These are phyloP conservation scores for Heracleum sosnowskyi DNA, from an alignment of 129 eudicot species.

Conservation along the genomic window DNA sequence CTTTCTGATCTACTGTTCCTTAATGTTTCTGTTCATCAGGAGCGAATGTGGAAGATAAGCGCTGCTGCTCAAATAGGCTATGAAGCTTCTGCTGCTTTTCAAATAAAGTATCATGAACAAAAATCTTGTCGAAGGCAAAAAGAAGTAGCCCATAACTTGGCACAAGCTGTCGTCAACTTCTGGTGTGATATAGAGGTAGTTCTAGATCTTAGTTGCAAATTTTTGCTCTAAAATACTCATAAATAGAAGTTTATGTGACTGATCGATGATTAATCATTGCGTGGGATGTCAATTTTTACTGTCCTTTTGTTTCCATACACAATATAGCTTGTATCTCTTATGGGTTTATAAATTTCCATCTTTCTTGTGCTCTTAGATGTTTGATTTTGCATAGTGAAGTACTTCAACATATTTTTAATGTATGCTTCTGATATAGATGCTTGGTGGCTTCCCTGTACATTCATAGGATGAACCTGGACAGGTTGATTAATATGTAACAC, in stretches of 20 bases:
- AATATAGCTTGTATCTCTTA: neutral
- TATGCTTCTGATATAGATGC: no score
- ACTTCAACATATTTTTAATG: no score
- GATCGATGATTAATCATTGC: neutral
- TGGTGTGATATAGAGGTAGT: neutral
- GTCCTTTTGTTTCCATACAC: no score
- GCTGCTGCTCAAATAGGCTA: constrained; percentile 63
- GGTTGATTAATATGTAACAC: no score
- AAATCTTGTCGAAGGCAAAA: constrained; percentile 27
- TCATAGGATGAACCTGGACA: no score
- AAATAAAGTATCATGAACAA: no score
- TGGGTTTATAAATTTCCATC: neutral
- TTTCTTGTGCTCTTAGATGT: no score
- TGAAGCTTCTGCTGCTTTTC: constrained; percentile 42
- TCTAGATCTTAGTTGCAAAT: neutral
- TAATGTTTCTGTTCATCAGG: constrained; percentile 30
- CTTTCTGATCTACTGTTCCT: constrained; percentile 13
- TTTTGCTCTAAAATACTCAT: neutral
- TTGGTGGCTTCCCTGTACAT: no score
- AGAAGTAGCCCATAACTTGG: constrained; percentile 54
- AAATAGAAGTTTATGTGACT: no score
- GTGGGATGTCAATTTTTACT: neutral
- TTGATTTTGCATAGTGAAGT: no score
- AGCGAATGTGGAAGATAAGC: constrained; percentile 81
- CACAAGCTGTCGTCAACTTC: constrained; percentile 44